These are phyloP conservation scores for Oryza rufipogon DNA, from an alignment of 176 grass and related monocot species.

Conservation along the genomic window DNA sequence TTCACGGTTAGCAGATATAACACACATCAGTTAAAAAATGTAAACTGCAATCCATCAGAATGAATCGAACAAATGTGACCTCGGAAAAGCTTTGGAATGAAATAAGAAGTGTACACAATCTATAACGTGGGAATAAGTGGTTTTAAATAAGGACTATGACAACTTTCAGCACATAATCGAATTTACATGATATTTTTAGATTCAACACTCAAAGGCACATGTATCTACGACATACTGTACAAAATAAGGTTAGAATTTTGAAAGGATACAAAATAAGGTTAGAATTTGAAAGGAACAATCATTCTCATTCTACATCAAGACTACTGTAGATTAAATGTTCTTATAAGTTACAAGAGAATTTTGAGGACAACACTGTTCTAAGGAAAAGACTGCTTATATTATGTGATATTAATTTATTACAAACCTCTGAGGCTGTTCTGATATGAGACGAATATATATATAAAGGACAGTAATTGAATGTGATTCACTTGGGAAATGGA, in stretches of 20 bases:
- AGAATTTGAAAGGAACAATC: background rate
- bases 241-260: background rate
- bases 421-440: background rate
- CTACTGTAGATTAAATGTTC: background rate
- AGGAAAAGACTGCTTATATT: background rate
- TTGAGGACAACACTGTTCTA: background rate
- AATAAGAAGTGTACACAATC: background rate
- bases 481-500: background rate
- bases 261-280: background rate
- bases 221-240: background rate
- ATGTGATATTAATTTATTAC: background rate
- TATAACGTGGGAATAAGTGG: background rate
- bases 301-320: background rate
- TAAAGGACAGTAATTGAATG: background rate
- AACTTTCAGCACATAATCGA: background rate
- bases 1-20: slow-evolving; percentile 34
- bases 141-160: slow-evolving; percentile 8
- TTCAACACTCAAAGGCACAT: background rate
- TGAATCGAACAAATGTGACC: background rate
- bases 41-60: background rate
- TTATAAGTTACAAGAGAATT: background rate
- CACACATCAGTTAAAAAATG: background rate
- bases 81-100: background rate
- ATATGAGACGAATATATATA: background rate
- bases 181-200: background rate